A percentile compares a stretch with the other conserved stretches of the same genome.
Evolutionary conservation across 768 basidiomycete species (phyloP).

Genomic region (Suillus weaverae): DNA sequence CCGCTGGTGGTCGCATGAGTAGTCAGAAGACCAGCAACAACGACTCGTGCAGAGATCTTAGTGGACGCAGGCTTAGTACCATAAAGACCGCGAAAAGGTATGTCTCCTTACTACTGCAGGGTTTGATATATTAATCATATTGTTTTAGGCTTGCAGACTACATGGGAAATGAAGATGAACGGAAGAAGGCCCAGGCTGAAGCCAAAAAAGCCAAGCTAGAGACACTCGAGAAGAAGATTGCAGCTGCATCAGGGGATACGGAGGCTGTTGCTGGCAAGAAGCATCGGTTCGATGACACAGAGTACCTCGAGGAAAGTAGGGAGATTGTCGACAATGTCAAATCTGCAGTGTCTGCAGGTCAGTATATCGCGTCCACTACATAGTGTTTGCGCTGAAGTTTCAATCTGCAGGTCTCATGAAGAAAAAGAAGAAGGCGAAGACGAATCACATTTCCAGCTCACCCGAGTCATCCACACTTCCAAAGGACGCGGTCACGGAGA

Average conservation of each 20-base stretch:
- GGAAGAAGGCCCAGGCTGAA: conserved; percentile 74
- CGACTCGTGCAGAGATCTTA: conserved; percentile 92
- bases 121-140: background rate
- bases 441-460: conserved; percentile 21
- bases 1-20: conserved; percentile 97
- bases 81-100: conserved; percentile 96
- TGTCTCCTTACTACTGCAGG: conserved; percentile 22
- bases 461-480: conserved; percentile 25
- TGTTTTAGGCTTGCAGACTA: conserved; percentile 72
- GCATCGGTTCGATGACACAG: conserved; percentile 87
- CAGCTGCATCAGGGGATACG: conserved; percentile 38
- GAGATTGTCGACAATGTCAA: conserved; percentile 91
- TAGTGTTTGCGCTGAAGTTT: conserved; percentile 21
- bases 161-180: conserved; percentile 80
- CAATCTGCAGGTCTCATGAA: conserved; percentile 62
- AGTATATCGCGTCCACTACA: conserved; percentile 17
- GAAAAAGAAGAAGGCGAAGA: conserved; percentile 73
- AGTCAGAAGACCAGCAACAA: conserved; percentile 94
- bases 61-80: conserved; percentile 85
- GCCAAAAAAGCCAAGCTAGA: conserved; percentile 83
- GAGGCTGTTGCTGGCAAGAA: conserved; percentile 70
- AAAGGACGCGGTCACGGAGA: conserved; percentile 7
- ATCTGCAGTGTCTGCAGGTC: conserved; percentile 85
- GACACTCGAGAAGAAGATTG: conserved; percentile 76
- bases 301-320: conserved; percentile 87